Evolutionary conservation across 129 eudicot genomes (phyloP), one percentile per base, ranked within the genome.

Genomic region (Flaveria bidentis): DNA sequence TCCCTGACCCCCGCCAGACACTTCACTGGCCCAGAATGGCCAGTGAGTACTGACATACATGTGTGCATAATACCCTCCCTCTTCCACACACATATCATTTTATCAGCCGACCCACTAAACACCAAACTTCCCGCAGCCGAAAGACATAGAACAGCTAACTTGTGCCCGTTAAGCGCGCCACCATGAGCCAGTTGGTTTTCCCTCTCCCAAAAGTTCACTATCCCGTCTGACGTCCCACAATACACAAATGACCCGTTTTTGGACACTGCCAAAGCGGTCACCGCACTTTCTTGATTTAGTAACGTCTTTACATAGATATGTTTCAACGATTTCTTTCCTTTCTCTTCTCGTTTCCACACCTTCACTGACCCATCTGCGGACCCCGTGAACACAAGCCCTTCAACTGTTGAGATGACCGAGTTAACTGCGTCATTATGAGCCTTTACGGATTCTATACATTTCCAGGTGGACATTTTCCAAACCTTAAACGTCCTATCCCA

Each of bases 401-500:
- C 90, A 0, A 53, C 69, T 22, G 84, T 85, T 2, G 97, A 64
- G 1, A 91, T 90, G 4, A 94, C 93, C 1, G 97, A 88, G 84
- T 94, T 94, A 0, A 93, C 97, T 0, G 98, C 97, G 15, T 93
- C 98, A 8, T 90, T 92, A n/a, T 92, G 98, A 42, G 98, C 98
- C 55, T 82, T 85, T 0, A 93, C 95, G 1, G 98, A 88, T 20
- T 94, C 97, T 0, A 94, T 17, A 39, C 98, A 94, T 62, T 78
- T 91, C 1, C 88, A 87, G 39, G 50, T 88, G 0, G 84, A 80
- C 8, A 81, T 78, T 50, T 81, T 82, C 98, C 98, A 94, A 1
- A 94, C 97, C 80, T 94, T 94, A 71, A 94, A 94, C 0, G 98
- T 94, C 62, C 88, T 44, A 71, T 94, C 98, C 98, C 98, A 91